phyloP scores from a whole-genome alignment of 2,329 filamentous ascomycete species.

The Xylariaceae sp. region DNA sequence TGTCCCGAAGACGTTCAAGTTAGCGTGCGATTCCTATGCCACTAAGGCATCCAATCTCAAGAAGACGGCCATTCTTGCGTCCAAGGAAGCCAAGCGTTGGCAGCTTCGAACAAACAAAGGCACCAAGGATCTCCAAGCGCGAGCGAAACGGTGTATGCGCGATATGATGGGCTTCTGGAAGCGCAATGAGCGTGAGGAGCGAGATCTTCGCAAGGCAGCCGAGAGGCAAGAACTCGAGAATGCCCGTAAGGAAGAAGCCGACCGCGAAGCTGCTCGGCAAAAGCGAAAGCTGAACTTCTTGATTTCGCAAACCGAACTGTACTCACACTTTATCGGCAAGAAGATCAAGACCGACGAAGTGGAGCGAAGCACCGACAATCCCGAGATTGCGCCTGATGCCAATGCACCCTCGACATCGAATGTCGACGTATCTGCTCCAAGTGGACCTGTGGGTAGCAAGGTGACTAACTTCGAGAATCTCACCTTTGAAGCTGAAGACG shows the following conservation, averaged over 20 bases:
- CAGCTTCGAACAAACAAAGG: slow-evolving; percentile 97
- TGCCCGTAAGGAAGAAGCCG: slow-evolving; percentile 92
- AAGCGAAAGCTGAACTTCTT: slow-evolving; percentile 99
- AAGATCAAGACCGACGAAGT: slow-evolving; percentile 98
- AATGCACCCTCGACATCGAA: slow-evolving; percentile 36
- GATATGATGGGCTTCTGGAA: slow-evolving; percentile 99
- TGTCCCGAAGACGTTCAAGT: slow-evolving; percentile 84
- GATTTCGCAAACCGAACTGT: slow-evolving; percentile 96
- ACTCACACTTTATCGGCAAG: slow-evolving; percentile 98
- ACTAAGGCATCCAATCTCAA: slow-evolving; percentile 94
- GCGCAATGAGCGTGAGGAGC: slow-evolving; percentile 94
- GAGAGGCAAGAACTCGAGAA: slow-evolving; percentile 96
- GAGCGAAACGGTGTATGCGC: slow-evolving; percentile 96
- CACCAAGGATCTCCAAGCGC: slow-evolving; percentile 93
- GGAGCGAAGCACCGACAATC: slow-evolving; percentile 82
- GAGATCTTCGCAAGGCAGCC: slow-evolving; percentile 87
- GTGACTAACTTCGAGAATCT: slow-evolving; percentile 93
- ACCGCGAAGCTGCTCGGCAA: slow-evolving; percentile 94
- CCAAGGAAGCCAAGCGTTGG: slow-evolving; percentile 96
- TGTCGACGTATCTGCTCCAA: slow-evolving; percentile 47
- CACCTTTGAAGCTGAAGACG: slow-evolving; percentile 93
- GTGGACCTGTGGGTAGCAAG: slow-evolving; percentile 57
- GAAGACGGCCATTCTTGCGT: slow-evolving; percentile 94
- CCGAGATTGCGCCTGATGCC: slow-evolving; percentile 59
- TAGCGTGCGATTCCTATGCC: slow-evolving; percentile 79